Conservation (phyloP, 2,329 filamentous ascomycete species). For the Pseudocercospora musae region DNA sequence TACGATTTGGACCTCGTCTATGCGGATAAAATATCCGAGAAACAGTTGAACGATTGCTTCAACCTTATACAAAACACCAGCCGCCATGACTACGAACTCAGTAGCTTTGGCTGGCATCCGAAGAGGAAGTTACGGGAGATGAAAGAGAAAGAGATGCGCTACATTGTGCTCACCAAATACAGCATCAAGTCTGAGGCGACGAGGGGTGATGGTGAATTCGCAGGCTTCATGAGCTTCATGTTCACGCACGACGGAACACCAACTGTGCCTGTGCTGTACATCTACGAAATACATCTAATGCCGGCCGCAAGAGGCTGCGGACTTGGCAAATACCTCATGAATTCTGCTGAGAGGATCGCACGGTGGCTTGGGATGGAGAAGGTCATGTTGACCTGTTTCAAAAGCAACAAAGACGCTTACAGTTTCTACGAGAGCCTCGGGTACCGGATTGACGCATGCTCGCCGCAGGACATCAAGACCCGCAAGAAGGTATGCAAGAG, state of each 20-base stretch:
- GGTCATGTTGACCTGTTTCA: constrained; percentile 72
- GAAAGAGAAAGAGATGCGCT: constrained; percentile 63
- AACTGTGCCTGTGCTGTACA: constrained; percentile 66
- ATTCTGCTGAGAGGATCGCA: constrained; percentile 53
- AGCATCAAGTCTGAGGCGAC: background rate
- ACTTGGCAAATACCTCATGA: constrained; percentile 60
- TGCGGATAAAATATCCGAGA: constrained; percentile 2
- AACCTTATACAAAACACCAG: constrained; percentile 62
- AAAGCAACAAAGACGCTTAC: constrained; percentile 56
- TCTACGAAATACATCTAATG: constrained; percentile 73
- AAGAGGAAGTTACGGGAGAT: constrained; percentile 64
- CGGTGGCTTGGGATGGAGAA: constrained; percentile 58
- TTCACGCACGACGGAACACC: constrained; percentile 62
- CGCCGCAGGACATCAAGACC: constrained; percentile 48
- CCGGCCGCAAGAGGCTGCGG: constrained; percentile 58
- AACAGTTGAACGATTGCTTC: constrained; percentile 49
- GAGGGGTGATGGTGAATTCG: constrained; percentile 39
- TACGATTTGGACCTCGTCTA: background rate
- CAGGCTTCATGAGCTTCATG: constrained; percentile 66
- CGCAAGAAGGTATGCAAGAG: constrained; percentile 49
- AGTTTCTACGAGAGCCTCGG: constrained; percentile 62
- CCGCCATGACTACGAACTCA: constrained; percentile 60
- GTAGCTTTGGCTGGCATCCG: constrained; percentile 62
- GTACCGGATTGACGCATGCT: constrained; percentile 52
- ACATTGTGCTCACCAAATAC: constrained; percentile 50